Base-by-base conservation (phyloP, 129 eudicot species). In the Lonicera japonica region DNA sequence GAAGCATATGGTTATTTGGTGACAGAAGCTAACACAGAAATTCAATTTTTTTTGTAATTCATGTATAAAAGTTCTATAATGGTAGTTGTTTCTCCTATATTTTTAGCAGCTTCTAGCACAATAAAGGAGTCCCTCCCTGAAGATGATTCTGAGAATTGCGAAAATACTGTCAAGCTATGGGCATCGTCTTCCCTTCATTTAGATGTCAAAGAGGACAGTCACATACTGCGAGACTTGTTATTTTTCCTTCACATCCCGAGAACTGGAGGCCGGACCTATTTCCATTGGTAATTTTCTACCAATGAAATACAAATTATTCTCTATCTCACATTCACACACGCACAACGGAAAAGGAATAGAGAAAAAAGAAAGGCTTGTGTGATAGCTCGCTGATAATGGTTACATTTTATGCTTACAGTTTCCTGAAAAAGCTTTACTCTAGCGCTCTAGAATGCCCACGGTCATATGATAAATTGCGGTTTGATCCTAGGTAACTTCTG, bases 201-300 rank as follows among this genome's bases (percentile, higher is more conserved):
- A 15, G 68, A 85, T 70, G 75, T 70, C 56, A 82, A 73, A 46
- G 68, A 72, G 20, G 80, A 94, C 64, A 83, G 75, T 21, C 87
- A 85, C 56, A 66, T 79, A 25, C 65, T 94, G 25, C 80, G 81
- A 50, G 92, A 94, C 70, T 68, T 94, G 76, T 64, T 88, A 54
- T 88, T 88, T 64, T 94, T 94, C 75, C 94, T 94, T 69, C 99
- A 94, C 68, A 77, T 94, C 16, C 99, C 99, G 19, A 86, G 99
- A 70, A 94, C 99, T 7, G 99, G 98, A 48, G 98, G 98, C 5
- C 83, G 96, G 5, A 84, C 92, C 21, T 92, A 92, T 70, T 86
- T 78, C 34, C 81, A 94, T 54, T 94, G 99, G 99, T 88, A 68
- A 4, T 1, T 14, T 21, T 51, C 22, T 46, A 3, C 1, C 18